Evolutionary conservation across 345 rosid genomes (phyloP), one percentile per base, ranked within the genome.

Genomic region (Dipteronia dyeriana): DNA sequence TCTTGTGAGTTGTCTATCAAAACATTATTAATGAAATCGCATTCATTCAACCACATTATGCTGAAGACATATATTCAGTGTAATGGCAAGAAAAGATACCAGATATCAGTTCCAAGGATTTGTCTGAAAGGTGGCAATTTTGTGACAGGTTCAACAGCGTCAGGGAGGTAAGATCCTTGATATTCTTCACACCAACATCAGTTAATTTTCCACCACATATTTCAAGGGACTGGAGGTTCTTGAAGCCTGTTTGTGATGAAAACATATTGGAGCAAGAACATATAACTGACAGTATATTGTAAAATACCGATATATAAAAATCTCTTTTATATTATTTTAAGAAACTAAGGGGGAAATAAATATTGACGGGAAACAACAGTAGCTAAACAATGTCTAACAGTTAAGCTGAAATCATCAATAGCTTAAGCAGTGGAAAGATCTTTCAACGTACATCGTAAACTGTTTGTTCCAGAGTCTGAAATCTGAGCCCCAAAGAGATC

Each of bases 401-500:
- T 19, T 31, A 70, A 66, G 45, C 13, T 39, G 20, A 23, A 23
- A 59, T 14, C 8, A 20, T 31, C 45, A 82, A 31, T 73, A 51
- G 60, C 61, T 56, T 26, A 26, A 4, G 53, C 31, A 59, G 45
- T 22, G 38, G 11, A 25, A 14, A 56, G 25, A 69, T 14, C 20
- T 51, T 64, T 45, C 23, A 11, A 76, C 79, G 47, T 80, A 88
- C 94, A 78, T 69, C 75, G 81, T 78, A 88, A 66, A 85, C 83
- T 74, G 57, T 81, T 77, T 29, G 92, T 82, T 74, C 94, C 92
- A 75, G 85, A 82, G 76, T 94, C 98, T 8, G 97, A 87, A 82
- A 91, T 89, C 25, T 87, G 92, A 73, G 97, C 97, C 76, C 98
- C 95, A 41, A 94, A 92, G 20, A 88, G 91, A 81, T 90, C 92